Evolutionary conservation across 2,329 filamentous ascomycete genomes (phyloP), one percentile per base, ranked within the genome.

Genomic region (Aureobasidium musti): DNA sequence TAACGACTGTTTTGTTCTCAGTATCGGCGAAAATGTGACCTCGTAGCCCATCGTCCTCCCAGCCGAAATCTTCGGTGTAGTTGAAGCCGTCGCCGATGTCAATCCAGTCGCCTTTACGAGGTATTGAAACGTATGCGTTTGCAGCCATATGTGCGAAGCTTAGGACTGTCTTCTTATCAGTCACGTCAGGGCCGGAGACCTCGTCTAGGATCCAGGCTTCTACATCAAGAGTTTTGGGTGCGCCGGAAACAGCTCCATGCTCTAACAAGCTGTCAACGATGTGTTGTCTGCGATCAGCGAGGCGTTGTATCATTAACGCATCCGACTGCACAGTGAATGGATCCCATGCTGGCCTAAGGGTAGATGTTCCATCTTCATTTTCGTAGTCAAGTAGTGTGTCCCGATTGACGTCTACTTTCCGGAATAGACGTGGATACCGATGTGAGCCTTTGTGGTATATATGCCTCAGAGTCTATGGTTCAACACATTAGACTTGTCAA

Each of bases 361-460:
- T 54, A 23, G 21, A 13, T 13, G 30, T 6, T 8, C 19, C 50
- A 21, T 19, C 50, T 6, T 53, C 50, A 21, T 59, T 26, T 11
- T 26, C 23, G n/a, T 59, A 47, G 6, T n/a, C 33, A 39, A 63
- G 41, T 21, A 59, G n/a, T 43, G 59, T 43, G 26, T 60, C 37
- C 10, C 19, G 23, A 21, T 45, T 28, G 26, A 97, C 81, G 76
- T 98, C 92, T 68, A 89, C 83, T 71, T 87, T 88, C 67, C 89
- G 85, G 77, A 97, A 91, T 17, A 97, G 85, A 6, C 83, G 79
- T 2, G 92, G 92, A 71, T 96, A 86, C 71, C 84, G 81, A 77
- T 94, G 86, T 47, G 91, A 90, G 67, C 94, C 94, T 79, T 97
- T 93, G 76, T 97, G 93, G 79, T 92, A 95, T 73, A 98, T 89